Conservation (phyloP, 225 moss, liverwort and hornwort genomes). For the Physcomitrium patens region DNA sequence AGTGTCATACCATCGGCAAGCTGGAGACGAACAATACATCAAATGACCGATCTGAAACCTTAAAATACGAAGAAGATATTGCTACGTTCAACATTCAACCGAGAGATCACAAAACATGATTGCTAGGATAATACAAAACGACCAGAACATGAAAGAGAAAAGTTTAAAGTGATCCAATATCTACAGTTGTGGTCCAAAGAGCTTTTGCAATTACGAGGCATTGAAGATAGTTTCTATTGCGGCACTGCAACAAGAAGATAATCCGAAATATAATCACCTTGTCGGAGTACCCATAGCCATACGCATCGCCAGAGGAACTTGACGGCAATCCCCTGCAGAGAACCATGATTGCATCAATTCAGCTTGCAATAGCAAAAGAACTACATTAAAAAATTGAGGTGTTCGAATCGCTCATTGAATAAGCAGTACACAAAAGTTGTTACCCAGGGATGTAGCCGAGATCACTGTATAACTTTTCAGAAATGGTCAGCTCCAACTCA, state of each 20-base stretch:
- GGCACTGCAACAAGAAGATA: conserved; percentile 15
- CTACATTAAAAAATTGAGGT: neutral
- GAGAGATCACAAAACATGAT: neutral
- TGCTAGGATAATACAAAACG: neutral
- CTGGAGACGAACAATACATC: conserved; percentile 48
- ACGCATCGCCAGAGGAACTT: conserved; percentile 49
- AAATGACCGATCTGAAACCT: conserved; percentile 1
- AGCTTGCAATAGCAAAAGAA: neutral
- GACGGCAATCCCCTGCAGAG: conserved; percentile 61
- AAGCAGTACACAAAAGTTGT: neutral
- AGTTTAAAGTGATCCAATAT: neutral
- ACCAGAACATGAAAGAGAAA: neutral
- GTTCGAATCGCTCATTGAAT: conserved; percentile 14
- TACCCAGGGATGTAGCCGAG: conserved; percentile 71
- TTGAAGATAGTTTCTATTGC: neutral
- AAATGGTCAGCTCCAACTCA: conserved; percentile 79
- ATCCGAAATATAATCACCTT: conserved; percentile 60
- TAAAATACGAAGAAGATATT: neutral
- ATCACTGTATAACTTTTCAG: conserved; percentile 70
- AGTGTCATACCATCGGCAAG: conserved; percentile 99
- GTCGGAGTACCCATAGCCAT: conserved; percentile 90
- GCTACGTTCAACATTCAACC: conserved; percentile 12
- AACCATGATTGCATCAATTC: conserved; percentile 13
- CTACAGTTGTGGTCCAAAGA: conserved; percentile 7
- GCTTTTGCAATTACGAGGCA: neutral